Evolutionary conservation across 2,329 filamentous ascomycete genomes (phyloP).

Genomic region (Penicillium olsonii): DNA sequence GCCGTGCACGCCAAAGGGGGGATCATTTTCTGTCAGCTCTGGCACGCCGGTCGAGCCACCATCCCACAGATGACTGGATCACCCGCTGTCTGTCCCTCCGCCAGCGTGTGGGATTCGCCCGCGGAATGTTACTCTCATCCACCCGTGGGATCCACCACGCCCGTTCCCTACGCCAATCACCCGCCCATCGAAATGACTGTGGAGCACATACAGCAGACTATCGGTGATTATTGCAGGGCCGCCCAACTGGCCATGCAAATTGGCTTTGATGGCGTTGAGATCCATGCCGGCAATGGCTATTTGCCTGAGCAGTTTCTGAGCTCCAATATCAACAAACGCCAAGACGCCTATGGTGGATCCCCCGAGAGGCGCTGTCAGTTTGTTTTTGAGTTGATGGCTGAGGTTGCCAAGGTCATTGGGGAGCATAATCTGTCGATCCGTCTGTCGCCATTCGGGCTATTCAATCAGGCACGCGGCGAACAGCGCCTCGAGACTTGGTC

Average conservation of each 20-base stretch:
- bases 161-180: conserved; percentile 45
- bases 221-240: conserved; percentile 47
- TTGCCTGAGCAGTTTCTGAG: conserved; percentile 56
- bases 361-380: conserved; percentile 58
- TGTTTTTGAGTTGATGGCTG: conserved; percentile 55
- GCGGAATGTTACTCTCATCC: conserved; percentile 46
- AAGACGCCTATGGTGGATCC: conserved; percentile 54
- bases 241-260: conserved; percentile 55
- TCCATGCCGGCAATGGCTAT: conserved; percentile 54
- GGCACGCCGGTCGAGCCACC: conserved; percentile 52
- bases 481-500: conserved; percentile 58
- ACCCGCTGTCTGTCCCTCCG: conserved; percentile 42
- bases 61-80: conserved; percentile 44
- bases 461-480: conserved; percentile 54
- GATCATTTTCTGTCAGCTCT: conserved; percentile 46
- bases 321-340: conserved; percentile 52
- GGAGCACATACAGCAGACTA: conserved; percentile 48
- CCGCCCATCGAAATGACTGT: conserved; percentile 48
- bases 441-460: conserved; percentile 53
- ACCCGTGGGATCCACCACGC: conserved; percentile 37
- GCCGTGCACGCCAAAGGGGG: conserved; percentile 55
- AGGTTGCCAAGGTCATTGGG: conserved; percentile 48
- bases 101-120: conserved; percentile 49
- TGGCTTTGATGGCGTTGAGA: conserved; percentile 57
- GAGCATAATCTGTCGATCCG: conserved; percentile 50